phyloP scores from a whole-genome alignment of 352 stramenopile species.

The Globisporangium mamillatum region DNA sequence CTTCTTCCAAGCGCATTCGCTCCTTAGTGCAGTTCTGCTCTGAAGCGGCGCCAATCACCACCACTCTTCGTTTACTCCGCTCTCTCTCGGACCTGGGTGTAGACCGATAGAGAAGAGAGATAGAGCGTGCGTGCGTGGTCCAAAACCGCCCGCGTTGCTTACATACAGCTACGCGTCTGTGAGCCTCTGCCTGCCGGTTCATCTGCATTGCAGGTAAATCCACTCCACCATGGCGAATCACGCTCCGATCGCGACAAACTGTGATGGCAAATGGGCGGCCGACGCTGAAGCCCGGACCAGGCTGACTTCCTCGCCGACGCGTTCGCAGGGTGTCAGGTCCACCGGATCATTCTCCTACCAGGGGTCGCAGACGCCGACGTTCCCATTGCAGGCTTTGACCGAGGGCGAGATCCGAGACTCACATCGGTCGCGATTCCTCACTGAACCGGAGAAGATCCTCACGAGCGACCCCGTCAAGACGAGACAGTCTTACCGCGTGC shows the following conservation, averaged over 20 bases:
- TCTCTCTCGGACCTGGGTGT: background rate
- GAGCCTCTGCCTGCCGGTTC: background rate
- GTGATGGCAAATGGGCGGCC: constrained; percentile 10
- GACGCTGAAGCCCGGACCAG: constrained; percentile 11
- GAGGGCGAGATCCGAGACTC: constrained; percentile 6
- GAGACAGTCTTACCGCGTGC: constrained; percentile 30
- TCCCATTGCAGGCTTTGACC: constrained; percentile 8
- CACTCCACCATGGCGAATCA: constrained; percentile 10
- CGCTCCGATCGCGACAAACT: background rate
- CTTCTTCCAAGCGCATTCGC: background rate
- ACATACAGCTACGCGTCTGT: background rate
- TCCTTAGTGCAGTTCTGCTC: background rate
- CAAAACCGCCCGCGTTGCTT: background rate
- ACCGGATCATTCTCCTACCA: constrained; percentile 18
- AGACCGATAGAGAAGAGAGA: background rate
- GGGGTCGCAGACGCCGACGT: constrained; percentile 8
- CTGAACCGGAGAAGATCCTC: constrained; percentile 35
- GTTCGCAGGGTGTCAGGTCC: constrained; percentile 12
- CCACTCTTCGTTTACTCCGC: constrained; percentile 7
- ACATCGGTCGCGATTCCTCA: constrained; percentile 35
- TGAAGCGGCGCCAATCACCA: background rate
- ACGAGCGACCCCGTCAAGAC: constrained; percentile 32
- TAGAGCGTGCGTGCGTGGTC: background rate
- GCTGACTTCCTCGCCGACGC: constrained; percentile 14
- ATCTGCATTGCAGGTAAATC: background rate